These are phyloP conservation scores for Chrysoporthe cubensis DNA, from an alignment of 2,329 filamentous ascomycete genomes.

Conservation along the genomic window DNA sequence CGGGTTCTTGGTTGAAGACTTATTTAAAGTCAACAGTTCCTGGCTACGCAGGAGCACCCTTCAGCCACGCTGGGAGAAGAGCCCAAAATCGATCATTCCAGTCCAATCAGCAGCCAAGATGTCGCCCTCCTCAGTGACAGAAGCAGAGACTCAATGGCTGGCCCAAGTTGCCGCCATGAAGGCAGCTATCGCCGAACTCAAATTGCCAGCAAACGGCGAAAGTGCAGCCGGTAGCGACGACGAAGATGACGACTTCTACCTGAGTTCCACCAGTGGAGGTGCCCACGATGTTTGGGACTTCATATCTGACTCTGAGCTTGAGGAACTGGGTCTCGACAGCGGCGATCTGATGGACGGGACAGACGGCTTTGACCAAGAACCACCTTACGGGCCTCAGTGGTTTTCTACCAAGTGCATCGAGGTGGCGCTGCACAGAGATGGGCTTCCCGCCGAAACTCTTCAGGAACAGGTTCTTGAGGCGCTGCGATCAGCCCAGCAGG, in stretches of 20 bases:
- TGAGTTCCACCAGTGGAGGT: constrained; percentile 58
- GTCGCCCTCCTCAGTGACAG: constrained; percentile 30
- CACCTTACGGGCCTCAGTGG: constrained; percentile 67
- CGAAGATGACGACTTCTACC: constrained; percentile 59
- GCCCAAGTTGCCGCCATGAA: constrained; percentile 85
- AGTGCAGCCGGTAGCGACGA: constrained; percentile 63
- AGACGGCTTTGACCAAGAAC: constrained; percentile 33
- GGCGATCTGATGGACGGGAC: constrained; percentile 42
- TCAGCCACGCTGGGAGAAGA: background rate
- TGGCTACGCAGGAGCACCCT: background rate
- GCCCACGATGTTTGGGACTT: constrained; percentile 92
- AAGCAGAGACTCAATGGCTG: constrained; percentile 72
- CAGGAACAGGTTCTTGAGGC: constrained; percentile 77
- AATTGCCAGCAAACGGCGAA: constrained; percentile 52
- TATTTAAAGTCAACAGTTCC: background rate
- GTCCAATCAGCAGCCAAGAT: constrained; percentile 3
- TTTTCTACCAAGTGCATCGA: constrained; percentile 68
- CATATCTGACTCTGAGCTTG: constrained; percentile 75
- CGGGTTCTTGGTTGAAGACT: background rate
- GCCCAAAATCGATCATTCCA: background rate
- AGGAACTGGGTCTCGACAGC: constrained; percentile 55
- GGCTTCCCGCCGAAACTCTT: constrained; percentile 70
- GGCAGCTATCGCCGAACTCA: constrained; percentile 76
- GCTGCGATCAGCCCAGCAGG: constrained; percentile 66
- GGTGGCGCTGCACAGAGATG: constrained; percentile 68